These are phyloP conservation scores for Litsea cubeba DNA, from an alignment of 164 flowering plant species.

Conservation along the genomic window DNA sequence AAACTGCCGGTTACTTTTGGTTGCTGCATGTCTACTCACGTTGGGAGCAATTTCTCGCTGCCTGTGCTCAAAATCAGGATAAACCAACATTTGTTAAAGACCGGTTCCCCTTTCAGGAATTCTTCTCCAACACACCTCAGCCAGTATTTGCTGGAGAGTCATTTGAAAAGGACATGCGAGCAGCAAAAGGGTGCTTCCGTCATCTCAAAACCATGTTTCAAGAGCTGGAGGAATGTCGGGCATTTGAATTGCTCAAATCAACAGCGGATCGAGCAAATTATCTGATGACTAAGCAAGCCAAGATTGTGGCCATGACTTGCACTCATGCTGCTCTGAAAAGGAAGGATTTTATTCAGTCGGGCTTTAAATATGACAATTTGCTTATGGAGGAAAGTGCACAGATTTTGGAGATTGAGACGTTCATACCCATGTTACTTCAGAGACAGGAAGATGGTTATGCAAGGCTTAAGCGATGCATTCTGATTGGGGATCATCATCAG, in stretches of 20 bases:
- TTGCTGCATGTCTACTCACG: slow-evolving; percentile 94
- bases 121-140: slow-evolving; percentile 69
- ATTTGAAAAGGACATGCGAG: slow-evolving; percentile 87
- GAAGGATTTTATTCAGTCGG: slow-evolving; percentile 89
- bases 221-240: slow-evolving; percentile 97
- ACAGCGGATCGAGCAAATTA: slow-evolving; percentile 96
- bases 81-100: slow-evolving; percentile 74
- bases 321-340: slow-evolving; percentile 98
- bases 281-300: slow-evolving; percentile 96
- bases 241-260: slow-evolving; percentile 95
- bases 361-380: slow-evolving; percentile 94
- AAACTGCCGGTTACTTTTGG: slow-evolving; percentile 99
- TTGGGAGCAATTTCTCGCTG: slow-evolving; percentile 95
- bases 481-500: slow-evolving; percentile 99
- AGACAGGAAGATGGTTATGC: slow-evolving; percentile 98
- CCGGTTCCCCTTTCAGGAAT: slow-evolving; percentile 84
- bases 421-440: slow-evolving; percentile 96
- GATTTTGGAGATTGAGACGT: slow-evolving; percentile 94
- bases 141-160: slow-evolving; percentile 82
- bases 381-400: slow-evolving; percentile 99
- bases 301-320: slow-evolving; percentile 99
- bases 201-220: slow-evolving; percentile 92
- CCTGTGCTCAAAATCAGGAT: slow-evolving; percentile 60
- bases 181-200: slow-evolving; percentile 88
- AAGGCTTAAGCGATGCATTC: slow-evolving; percentile 89